Evolutionary conservation across 495 filamentous ascomycete species (phyloP), one percentile per base, ranked within the genome.

Genomic region (Penicillium bovifimosum): DNA sequence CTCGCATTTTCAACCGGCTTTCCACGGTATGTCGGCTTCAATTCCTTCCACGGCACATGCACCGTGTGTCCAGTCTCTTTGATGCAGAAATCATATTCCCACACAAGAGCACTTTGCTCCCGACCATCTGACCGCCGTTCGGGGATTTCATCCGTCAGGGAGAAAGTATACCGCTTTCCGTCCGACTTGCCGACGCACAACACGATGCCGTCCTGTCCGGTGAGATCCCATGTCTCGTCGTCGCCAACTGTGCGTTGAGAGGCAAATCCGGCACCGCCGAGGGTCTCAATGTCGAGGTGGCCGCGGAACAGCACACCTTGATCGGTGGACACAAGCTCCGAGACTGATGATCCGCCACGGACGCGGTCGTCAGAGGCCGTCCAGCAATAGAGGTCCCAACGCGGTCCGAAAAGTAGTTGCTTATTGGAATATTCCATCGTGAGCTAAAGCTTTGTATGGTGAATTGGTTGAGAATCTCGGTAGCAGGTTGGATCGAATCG

Each of bases 191-290:
- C 53, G 14, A 78, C 52, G 5, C 55, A 39, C 2, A 82, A 8
- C 53, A 79, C 75, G 0, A 88, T 46, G 0, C 84, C 84, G 20
- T 80, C 71, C 47, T 80, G 83, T 11, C 33, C 55, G 6, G 74
- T 70, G 7, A 88, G 61, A 57, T 88, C 73, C 81, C 83, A 86
- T 3, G 39, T 61, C 6, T 59, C 50, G 0, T 68, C 62, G 11
- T 74, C 72, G n/a, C 72, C 71, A 9, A 71, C 71, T 9, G 88
- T 88, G 24, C 86, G 80, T 56, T 91, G 87, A 0, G 80, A 85
- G 1, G 90, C 88, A 62, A 95, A 95, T 5, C 89, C 90, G 1
- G 90, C 88, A 9, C 87, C 87, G 10, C 87, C 87, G 0, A 95
- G 80, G 0, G 84, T 81, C n/a, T 70, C 75, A 41, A 84, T 86